Percentiles rank a stretch among this genome's conserved stretches.
Evolutionary conservation across 2,329 filamentous ascomycete species (phyloP).

Genomic region (Coniochaeta sp.): DNA sequence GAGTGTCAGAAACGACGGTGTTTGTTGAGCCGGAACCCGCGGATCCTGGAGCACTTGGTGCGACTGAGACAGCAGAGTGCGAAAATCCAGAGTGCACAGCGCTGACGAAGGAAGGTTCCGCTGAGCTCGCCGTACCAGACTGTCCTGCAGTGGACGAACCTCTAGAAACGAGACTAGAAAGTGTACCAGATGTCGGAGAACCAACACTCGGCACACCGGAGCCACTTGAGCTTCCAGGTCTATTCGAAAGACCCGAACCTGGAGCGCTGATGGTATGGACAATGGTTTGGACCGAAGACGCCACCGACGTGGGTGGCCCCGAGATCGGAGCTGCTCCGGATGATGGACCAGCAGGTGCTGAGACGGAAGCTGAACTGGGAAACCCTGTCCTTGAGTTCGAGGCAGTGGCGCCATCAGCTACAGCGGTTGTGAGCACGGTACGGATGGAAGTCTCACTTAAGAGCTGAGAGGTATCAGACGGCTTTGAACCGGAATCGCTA

Average conservation of each 20-base stretch:
- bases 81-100: not conserved
- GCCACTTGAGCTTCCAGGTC: not conserved
- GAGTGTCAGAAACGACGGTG: not conserved
- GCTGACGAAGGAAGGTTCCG: not conserved
- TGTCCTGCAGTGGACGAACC: not conserved
- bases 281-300: not conserved
- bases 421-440: not conserved
- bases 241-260: not conserved
- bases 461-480: not conserved
- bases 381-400: not conserved
- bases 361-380: not conserved
- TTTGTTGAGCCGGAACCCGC: not conserved
- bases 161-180: not conserved
- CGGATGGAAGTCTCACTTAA: not conserved
- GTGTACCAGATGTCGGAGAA: not conserved
- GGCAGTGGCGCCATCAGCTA: not conserved
- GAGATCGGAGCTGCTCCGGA: not conserved
- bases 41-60: not conserved
- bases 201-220: not conserved
- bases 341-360: not conserved
- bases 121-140: not conserved
- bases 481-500: not conserved
- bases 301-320: not conserved
- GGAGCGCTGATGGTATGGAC: not conserved
- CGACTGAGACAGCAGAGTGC: not conserved